These are phyloP conservation scores for Typha latifolia DNA, from an alignment of 176 grass and related monocot genomes.

Conservation along the genomic window DNA sequence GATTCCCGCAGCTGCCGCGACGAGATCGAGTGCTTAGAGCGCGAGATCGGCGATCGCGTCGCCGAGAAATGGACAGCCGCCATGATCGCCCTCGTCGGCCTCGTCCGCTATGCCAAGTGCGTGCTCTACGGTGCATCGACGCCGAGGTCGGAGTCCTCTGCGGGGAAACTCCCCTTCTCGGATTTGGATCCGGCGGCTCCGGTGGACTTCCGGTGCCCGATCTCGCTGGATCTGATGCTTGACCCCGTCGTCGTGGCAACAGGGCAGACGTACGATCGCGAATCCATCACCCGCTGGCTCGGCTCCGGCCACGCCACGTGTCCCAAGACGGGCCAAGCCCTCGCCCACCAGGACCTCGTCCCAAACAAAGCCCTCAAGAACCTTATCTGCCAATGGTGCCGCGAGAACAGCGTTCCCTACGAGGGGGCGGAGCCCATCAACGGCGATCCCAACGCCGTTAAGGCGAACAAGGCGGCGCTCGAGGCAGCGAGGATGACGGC, in stretches of 20 bases:
- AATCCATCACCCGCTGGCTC: slow-evolving; percentile 73
- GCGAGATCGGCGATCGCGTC: slow-evolving; percentile 68
- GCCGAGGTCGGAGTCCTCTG: slow-evolving; percentile 38
- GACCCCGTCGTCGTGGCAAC: slow-evolving; percentile 76
- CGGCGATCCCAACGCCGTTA: slow-evolving; percentile 25
- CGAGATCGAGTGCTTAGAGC: slow-evolving; percentile 80
- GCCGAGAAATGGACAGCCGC: slow-evolving; percentile 52
- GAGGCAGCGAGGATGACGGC: slow-evolving; percentile 92
- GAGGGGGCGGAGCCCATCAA: slow-evolving; percentile 40
- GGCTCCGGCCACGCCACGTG: slow-evolving; percentile 67
- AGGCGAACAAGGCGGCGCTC: slow-evolving; percentile 69
- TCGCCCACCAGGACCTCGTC: slow-evolving; percentile 48
- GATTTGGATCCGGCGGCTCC: slow-evolving; percentile 24
- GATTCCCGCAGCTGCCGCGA: slow-evolving; percentile 54
- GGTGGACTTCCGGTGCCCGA: slow-evolving; percentile 83
- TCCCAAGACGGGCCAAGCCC: slow-evolving; percentile 71
- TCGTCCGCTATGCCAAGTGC: slow-evolving; percentile 84
- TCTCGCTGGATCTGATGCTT: slow-evolving; percentile 81
- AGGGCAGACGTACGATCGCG: slow-evolving; percentile 89
- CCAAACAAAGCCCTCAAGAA: slow-evolving; percentile 85
- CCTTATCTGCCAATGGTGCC: slow-evolving; percentile 82
- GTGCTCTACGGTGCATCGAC: slow-evolving; percentile 73
- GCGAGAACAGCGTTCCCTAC: slow-evolving; percentile 53
- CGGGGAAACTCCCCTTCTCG: slow-evolving; percentile 5
- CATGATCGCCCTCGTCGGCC: slow-evolving; percentile 76